Evolutionary conservation across 805 yeast species (phyloP), one percentile per base, ranked within the genome.

Genomic region (Candida nonsorbophila): DNA sequence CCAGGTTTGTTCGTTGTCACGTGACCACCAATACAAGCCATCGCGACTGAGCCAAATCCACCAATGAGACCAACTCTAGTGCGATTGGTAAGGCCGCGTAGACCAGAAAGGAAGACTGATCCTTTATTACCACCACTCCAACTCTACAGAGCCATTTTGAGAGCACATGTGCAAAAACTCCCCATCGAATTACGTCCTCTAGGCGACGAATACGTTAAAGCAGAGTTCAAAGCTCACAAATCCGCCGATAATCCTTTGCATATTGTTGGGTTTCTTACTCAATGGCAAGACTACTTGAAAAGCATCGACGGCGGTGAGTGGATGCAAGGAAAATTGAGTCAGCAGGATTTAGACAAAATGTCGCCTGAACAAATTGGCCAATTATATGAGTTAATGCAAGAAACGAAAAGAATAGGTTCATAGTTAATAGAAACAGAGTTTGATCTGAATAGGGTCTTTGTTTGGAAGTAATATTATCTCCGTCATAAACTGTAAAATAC

Each of bases 331-430:
- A 59, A 57, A 38, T 59, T 92, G 49, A 78, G 79, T 13, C 62
- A 73, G 38, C 67, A 65, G 19, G 79, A 80, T 30, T 62, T 92
- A 38, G 84, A 79, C 28, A 84, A 84, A 52, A 75, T 92, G 88
- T 76, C 83, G 15, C 90, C 92, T 6, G 96, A 92, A 42, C 97
- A 92, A 59, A 68, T 87, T 30, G 77, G 78, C 5, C 98, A 90
- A 58, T 45, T 62, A 24, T 81, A 83, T 45, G 90, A 83, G 51
- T 58, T 84, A 44, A 81, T 84, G 90, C 73, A 77, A 49, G 90
- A 81, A 46, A 74, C 88, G 3, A 62, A 72, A 51, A 53, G 41
- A 28, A 32, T 49, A 10, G 57, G 56, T 9, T 27, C 16, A 5
- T 23, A 16, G 14, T 14, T 14, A 23, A 14, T 23, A n/a, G 6